Percentiles rank a stretch among this genome's conserved stretches.
Conservation (phyloP, 2,329 filamentous ascomycete genomes). For the Pleoardoris graminearum region DNA sequence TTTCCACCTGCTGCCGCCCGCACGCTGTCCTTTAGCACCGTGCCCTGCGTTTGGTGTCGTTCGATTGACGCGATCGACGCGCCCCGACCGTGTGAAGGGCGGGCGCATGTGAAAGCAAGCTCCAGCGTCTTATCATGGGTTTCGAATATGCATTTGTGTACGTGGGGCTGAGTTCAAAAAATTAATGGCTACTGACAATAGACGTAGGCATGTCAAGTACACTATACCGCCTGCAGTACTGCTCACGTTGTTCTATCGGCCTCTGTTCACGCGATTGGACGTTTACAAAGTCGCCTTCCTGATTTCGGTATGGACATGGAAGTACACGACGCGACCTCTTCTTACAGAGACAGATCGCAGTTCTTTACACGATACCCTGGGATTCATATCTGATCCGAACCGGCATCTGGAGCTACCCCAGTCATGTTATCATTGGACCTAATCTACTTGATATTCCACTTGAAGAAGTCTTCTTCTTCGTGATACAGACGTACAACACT, state of each 20-base stretch:
- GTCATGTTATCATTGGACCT: conserved; percentile 64
- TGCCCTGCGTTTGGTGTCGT: conserved; percentile 21
- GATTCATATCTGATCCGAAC: conserved; percentile 73
- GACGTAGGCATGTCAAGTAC: conserved; percentile 64
- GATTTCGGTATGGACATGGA: conserved; percentile 49
- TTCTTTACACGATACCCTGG: conserved; percentile 72
- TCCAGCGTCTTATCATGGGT: conserved; percentile 51
- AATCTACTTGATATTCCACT: conserved; percentile 67
- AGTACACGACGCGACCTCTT: background rate
- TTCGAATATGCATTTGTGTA: conserved; percentile 67
- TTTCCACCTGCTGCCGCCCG: conserved; percentile 18
- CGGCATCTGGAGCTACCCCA: conserved; percentile 72
- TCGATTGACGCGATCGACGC: conserved; percentile 22
- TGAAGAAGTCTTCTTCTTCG: conserved; percentile 77
- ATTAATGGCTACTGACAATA: background rate
- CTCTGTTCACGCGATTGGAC: conserved; percentile 65
- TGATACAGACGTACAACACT: conserved; percentile 76
- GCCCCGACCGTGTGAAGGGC: conserved; percentile 5
- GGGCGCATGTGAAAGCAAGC: conserved; percentile 14
- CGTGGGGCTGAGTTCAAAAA: conserved; percentile 32
- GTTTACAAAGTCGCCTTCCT: conserved; percentile 65
- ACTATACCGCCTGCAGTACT: conserved; percentile 66
- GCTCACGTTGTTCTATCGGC: conserved; percentile 63
- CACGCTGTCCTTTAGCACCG: conserved; percentile 23
- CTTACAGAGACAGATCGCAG: conserved; percentile 57